A percentile compares a stretch with the other conserved stretches of the same genome.
Conservation (phyloP, 2,329 filamentous ascomycete genomes). For the Raffaelea arxii region DNA sequence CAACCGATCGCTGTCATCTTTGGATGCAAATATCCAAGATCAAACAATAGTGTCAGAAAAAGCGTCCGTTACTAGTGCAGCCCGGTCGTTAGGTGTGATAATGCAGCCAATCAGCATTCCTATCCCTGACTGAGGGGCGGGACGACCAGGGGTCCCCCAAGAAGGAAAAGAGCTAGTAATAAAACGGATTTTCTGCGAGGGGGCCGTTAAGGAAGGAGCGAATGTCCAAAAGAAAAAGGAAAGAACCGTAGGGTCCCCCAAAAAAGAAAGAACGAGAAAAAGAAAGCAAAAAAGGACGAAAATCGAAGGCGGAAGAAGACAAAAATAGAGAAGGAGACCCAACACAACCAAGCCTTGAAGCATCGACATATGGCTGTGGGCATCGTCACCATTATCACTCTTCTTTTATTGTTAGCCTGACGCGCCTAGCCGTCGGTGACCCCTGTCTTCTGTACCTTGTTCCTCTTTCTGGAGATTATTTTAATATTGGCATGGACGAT, state of each 20-base stretch:
- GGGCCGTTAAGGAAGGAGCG: too few relatives aligned
- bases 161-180: constrained; percentile 5
- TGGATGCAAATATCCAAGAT: background rate
- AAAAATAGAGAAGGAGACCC: background rate
- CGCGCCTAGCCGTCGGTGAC: background rate
- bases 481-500: constrained; percentile 1
- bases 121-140: constrained; percentile 13
- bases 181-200: background rate
- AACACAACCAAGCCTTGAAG: background rate
- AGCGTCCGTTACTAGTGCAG: too few relatives aligned
- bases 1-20: background rate
- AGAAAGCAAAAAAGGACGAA: background rate
- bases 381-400: background rate
- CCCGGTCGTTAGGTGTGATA: background rate
- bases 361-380: background rate
- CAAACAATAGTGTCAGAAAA: background rate
- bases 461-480: constrained; percentile 1
- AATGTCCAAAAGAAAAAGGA: background rate
- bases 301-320: background rate
- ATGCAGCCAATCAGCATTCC: constrained; percentile 10
- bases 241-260: background rate
- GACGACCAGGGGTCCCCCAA: constrained; percentile 5
- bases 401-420: background rate
- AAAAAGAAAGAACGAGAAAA: background rate
- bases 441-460: background rate